Base-by-base conservation (phyloP, 1,284 basidiomycete species). In the Ustilago xerochloae region DNA sequence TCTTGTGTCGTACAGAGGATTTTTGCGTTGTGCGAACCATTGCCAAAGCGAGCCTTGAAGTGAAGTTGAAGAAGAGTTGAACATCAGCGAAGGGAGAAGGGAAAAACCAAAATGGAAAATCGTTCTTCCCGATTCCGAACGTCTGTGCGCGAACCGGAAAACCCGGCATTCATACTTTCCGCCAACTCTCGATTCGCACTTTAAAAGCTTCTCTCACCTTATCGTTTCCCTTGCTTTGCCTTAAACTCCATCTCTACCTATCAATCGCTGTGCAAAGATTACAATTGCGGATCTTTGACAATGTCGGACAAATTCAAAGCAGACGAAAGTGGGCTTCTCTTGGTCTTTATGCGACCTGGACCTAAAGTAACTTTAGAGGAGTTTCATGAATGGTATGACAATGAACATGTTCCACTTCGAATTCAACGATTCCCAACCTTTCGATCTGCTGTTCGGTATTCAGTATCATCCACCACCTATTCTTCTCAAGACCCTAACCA, bases 311-410 rank as follows among this genome's bases (percentile, higher is more conserved):
- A 22, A 4, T 75, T 75, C 62, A 63, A 65, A 5, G 32, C 61
- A 15, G 18, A 51, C 1, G 79, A 82, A 1, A 46, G 62, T 6
- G 84, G 83, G 4, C 65, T 84, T n/a, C 54, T 84, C 5, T 43
- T 79, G 15, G 83, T 84, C 7, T 81, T 79, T 24, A 75, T 80
- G 55, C 65, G 79, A n/a, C 80, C 83, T 2, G 83, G 83, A 5
- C 30, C 63, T 15, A n/a, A 54, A 0, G 79, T 79, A 5, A 67
- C 74, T 6, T 58, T 78, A 20, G 51, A 60, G 4, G 83, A 84
- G 58, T 84, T 84, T 50, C 79, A 84, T 45, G 84, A 84, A 41
- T 86, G 85, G 85, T 86, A 86, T 77, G 85, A 85, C 67, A 74
- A 78, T 55, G 85, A 86, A 57, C 85, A 86, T 55, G 81, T 86